Evolutionary conservation across 768 basidiomycete species (phyloP).

Genomic region (Auriscalpium vulgare): DNA sequence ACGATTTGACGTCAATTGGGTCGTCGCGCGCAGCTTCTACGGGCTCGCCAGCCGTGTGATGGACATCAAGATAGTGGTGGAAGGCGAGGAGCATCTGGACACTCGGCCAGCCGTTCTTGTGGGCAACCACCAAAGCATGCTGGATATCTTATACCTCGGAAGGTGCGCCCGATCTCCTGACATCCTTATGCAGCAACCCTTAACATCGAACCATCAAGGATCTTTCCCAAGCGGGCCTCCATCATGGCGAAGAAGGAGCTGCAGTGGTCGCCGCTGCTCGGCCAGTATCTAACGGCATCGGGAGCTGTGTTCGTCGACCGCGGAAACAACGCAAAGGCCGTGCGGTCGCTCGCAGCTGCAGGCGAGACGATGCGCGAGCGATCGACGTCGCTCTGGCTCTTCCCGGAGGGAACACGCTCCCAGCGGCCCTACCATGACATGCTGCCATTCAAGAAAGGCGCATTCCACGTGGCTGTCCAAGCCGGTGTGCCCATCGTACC

Average conservation of each 20-base stretch:
- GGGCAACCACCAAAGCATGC: constrained; percentile 89
- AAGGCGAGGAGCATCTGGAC: constrained; percentile 77
- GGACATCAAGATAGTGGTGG: constrained; percentile 65
- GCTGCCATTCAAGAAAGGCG: constrained; percentile 94
- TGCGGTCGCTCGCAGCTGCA: constrained; percentile 68
- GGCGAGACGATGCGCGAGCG: constrained; percentile 68
- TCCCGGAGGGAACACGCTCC: constrained; percentile 92
- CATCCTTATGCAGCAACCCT: too few relatives aligned
- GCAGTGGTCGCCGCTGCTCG: constrained; percentile 73
- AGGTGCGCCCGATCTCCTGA: constrained; percentile 36
- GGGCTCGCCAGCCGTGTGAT: constrained; percentile 50
- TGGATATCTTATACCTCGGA: constrained; percentile 79
- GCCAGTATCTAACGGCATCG: constrained; percentile 83
- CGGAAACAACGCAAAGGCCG: constrained; percentile 66
- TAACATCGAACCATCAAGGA: constrained; percentile 30
- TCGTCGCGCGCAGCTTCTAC: constrained; percentile 84
- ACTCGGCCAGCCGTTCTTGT: constrained; percentile 70
- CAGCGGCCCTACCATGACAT: constrained; percentile 55
- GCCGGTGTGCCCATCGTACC: constrained; percentile 88
- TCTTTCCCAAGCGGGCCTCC: constrained; percentile 74
- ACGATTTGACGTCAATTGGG: constrained; percentile 71
- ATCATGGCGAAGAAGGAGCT: constrained; percentile 94
- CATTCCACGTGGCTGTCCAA: constrained; percentile 92
- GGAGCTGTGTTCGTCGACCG: constrained; percentile 91
- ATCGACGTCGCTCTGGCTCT: constrained; percentile 82